Percentiles rank a stretch among this genome's conserved stretches.
Conservation (phyloP, 2,329 filamentous ascomycete species). For the Pseudocercospora crystallina region DNA sequence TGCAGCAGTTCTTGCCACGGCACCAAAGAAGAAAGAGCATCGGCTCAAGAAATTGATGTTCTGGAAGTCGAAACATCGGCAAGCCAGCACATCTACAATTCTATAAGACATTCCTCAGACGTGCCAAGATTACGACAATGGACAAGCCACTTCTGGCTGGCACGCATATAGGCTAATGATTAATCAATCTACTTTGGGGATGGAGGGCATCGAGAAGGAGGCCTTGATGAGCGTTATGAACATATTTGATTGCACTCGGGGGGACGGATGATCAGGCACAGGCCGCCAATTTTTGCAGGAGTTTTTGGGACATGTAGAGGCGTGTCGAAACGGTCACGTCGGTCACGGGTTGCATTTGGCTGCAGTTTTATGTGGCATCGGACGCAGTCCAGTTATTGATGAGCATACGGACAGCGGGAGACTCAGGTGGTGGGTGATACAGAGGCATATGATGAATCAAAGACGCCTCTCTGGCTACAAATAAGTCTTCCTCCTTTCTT, state of each 20-base stretch:
- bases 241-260: conserved; percentile 5
- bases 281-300: conserved; percentile 11
- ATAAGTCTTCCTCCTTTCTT: no score
- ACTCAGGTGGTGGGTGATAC: background rate
- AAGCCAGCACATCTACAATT: conserved; percentile 25
- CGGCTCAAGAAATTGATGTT: conserved; percentile 75
- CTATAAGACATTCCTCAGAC: conserved; percentile 2
- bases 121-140: no score
- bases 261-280: conserved; percentile 9
- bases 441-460: conserved; percentile 3
- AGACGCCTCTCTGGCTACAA: no score
- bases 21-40: conserved; percentile 66
- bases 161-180: no score
- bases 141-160: no score
- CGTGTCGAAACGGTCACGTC: conserved; percentile 3
- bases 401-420: conserved; percentile 1
- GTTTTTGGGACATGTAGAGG: conserved; percentile 19
- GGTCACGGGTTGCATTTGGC: conserved; percentile 5
- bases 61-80: conserved; percentile 61
- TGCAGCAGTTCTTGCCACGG: conserved; percentile 61
- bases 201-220: background rate
- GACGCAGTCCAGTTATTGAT: background rate
- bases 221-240: conserved; percentile 18
- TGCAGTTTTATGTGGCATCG: background rate
- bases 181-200: no score